Conservation (phyloP, 2,329 filamentous ascomycete genomes). For the Cercospora berteroae region DNA sequence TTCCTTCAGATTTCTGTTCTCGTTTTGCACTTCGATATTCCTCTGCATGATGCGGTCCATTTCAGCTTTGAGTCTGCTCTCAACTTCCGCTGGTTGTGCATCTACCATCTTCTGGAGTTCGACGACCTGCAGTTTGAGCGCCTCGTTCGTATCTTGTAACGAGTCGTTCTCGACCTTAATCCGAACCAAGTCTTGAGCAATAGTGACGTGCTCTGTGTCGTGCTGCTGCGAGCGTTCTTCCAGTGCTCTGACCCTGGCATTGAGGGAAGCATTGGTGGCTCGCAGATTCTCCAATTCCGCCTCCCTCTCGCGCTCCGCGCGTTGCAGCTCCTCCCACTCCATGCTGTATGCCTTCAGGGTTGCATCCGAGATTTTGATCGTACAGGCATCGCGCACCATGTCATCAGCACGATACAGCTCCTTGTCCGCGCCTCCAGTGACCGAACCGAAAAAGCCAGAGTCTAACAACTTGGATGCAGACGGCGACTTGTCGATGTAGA, state of each 20-base stretch:
- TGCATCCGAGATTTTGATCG: constrained; percentile 79
- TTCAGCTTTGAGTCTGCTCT: constrained; percentile 71
- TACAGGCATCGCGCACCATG: constrained; percentile 87
- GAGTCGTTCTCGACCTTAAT: constrained; percentile 93
- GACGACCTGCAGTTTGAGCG: constrained; percentile 75
- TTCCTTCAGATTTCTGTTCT: constrained; percentile 84
- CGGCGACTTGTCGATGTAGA: constrained; percentile 92
- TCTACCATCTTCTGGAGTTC: constrained; percentile 86
- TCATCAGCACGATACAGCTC: constrained; percentile 94
- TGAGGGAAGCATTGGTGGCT: constrained; percentile 63
- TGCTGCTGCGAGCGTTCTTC: constrained; percentile 86
- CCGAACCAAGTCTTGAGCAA: constrained; percentile 87
- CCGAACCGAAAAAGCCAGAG: constrained; percentile 94
- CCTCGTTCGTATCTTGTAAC: constrained; percentile 85
- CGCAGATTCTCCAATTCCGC: constrained; percentile 74
- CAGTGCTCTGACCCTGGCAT: constrained; percentile 74
- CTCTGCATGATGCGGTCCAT: constrained; percentile 90
- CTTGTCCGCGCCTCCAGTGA: constrained; percentile 84
- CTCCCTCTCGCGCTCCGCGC: constrained; percentile 77
- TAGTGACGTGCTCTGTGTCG: constrained; percentile 83
- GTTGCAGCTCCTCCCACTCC: constrained; percentile 91
- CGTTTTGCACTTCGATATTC: constrained; percentile 89
- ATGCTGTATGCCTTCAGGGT: constrained; percentile 74
- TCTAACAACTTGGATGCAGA: constrained; percentile 91
- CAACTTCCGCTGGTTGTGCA: constrained; percentile 83